phyloP scores from a whole-genome alignment of 768 basidiomycete species.

The Tulasnella sp. region DNA sequence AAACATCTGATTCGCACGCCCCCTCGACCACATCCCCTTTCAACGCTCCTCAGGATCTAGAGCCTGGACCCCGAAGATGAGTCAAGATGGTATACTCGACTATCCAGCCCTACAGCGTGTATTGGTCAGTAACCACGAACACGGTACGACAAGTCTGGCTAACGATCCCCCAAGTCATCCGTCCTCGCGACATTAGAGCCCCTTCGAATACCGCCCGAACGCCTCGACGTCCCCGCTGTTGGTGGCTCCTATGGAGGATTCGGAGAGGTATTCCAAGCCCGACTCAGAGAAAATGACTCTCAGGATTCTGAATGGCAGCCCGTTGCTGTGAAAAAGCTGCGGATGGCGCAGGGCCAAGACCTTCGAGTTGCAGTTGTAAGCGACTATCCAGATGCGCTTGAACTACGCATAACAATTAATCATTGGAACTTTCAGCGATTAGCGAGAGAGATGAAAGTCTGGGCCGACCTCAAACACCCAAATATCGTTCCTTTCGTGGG shows the following conservation, averaged over 20 bases:
- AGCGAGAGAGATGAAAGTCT: neutral
- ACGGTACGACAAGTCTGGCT: neutral
- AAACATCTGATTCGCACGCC: neutral
- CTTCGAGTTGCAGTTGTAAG: neutral
- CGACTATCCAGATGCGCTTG: neutral
- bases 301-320: neutral
- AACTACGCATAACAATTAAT: neutral
- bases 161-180: neutral
- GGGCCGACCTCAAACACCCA: neutral
- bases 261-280: neutral
- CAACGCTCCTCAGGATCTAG: neutral
- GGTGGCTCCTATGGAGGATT: neutral
- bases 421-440: neutral
- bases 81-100: neutral
- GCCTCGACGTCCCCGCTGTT: neutral
- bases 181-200: neutral
- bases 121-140: neutral
- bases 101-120: neutral
- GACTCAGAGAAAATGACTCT: neutral
- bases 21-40: neutral
- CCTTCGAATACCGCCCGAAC: neutral
- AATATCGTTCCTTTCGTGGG: neutral
- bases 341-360: neutral
- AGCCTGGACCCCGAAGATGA: neutral
- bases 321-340: neutral